phyloP scores from a whole-genome alignment of 1,139 yeast genomes.

The Arxiozyma slooffiae region DNA sequence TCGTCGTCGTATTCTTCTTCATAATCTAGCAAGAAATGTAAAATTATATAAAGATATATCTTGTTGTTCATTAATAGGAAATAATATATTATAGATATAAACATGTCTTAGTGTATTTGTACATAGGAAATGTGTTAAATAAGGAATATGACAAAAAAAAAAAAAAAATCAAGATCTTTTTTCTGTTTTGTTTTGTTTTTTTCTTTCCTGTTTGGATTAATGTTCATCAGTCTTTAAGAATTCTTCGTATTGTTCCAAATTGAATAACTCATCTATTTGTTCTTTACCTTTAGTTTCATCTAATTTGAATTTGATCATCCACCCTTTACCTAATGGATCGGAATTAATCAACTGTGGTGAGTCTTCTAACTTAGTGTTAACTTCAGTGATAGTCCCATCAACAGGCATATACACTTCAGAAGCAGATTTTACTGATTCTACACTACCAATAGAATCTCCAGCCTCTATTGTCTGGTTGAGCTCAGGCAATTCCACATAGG shows the following conservation, averaged over 20 bases:
- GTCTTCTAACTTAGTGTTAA: constrained; percentile 55
- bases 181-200: not conserved
- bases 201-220: not conserved
- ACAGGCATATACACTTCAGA: constrained; percentile 89
- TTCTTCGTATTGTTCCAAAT: constrained; percentile 54
- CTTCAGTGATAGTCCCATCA: constrained; percentile 63
- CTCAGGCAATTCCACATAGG: constrained; percentile 84
- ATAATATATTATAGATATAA: not conserved
- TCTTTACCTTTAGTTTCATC: constrained; percentile 30
- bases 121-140: not conserved
- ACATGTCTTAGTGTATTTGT: not conserved
- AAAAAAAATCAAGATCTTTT: no score
- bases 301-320: constrained; percentile 60
- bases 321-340: constrained; percentile 89
- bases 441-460: constrained; percentile 85
- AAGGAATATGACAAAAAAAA: no score
- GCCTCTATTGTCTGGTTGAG: constrained; percentile 53
- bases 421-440: constrained; percentile 91
- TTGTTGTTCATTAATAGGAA: no score
- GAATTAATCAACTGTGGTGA: constrained; percentile 70
- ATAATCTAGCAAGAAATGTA: not conserved
- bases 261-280: constrained; percentile 35
- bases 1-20: not conserved
- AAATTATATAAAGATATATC: not conserved
- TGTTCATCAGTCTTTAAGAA: constrained; percentile 44